Evolutionary conservation across 768 basidiomycete genomes (phyloP).

Genomic region (Mycena albidolilacea): DNA sequence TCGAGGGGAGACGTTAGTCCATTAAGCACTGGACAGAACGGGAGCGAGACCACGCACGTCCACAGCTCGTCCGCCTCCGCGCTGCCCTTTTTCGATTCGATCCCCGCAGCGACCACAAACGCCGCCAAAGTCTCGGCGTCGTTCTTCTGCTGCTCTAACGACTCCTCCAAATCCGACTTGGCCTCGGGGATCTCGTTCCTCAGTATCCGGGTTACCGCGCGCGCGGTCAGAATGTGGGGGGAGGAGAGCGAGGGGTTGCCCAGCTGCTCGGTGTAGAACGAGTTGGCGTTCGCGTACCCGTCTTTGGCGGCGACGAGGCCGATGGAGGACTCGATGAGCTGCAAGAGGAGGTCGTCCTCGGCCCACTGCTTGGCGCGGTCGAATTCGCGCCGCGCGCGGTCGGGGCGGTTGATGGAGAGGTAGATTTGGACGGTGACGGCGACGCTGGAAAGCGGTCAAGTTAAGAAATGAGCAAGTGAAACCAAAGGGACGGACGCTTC

Average conservation of each 20-base stretch:
- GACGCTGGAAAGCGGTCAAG: slow-evolving; percentile 62
- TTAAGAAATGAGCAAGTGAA: too few relatives aligned
- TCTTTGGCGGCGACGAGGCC: slow-evolving; percentile 84
- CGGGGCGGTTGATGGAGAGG: slow-evolving; percentile 90
- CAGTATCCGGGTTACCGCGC: slow-evolving; percentile 85
- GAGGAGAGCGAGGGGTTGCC: slow-evolving; percentile 85
- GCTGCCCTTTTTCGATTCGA: slow-evolving; percentile 67
- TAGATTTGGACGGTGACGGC: slow-evolving; percentile 89
- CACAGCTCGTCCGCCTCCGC: slow-evolving; percentile 76
- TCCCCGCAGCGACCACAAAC: slow-evolving; percentile 72
- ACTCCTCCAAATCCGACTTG: slow-evolving; percentile 87
- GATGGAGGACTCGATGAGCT: slow-evolving; percentile 89
- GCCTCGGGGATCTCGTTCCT: slow-evolving; percentile 82
- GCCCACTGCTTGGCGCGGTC: slow-evolving; percentile 88
- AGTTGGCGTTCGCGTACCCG: slow-evolving; percentile 66
- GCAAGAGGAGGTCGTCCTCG: slow-evolving; percentile 91
- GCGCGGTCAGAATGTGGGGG: slow-evolving; percentile 81
- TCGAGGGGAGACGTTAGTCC: neutral
- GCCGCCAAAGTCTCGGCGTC: slow-evolving; percentile 82
- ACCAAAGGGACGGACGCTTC: slow-evolving; percentile 79
- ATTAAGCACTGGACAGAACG: slow-evolving; percentile 30
- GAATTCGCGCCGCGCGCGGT: slow-evolving; percentile 90
- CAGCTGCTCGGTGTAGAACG: slow-evolving; percentile 88
- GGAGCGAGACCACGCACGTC: slow-evolving; percentile 64
- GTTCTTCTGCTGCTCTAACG: slow-evolving; percentile 69